Evolutionary conservation across 768 basidiomycete species (phyloP), one percentile per base, ranked within the genome.

Genomic region (Phallus indusiatus): DNA sequence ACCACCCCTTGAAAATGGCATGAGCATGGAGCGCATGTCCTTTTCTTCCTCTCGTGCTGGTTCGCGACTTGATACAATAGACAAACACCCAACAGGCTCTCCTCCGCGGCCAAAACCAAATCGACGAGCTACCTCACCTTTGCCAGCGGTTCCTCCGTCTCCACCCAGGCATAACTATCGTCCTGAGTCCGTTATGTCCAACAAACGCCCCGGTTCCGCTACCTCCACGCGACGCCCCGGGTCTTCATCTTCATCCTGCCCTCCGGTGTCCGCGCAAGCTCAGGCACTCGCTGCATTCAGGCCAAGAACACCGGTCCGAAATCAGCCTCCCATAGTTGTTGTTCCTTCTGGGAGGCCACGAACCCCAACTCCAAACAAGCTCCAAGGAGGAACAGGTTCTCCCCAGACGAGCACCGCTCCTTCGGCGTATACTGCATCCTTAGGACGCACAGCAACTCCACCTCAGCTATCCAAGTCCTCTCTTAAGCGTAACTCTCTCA

Each of bases 401-500:
- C 50, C 12, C 8, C 55, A 17, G 22, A 9, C 22, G 11, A 46
- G 18, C 22, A 46, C 11, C 3, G 53, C 36, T 4, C 75, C 77
- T 0, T 68, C 75, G 1, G 72, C 72, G 1, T 78, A 81, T 60
- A 72, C 77, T 1, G 75, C 77, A 1, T 81, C 80, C 3, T 67
- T 81, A 24, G 80, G 80, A 9, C 71, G 79, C 14, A 51, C 50
- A 16, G 64, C 77, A 2, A 66, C 78, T 1, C 76, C 72, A 54
- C 68, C 56, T 28, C 55, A 21, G 24, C 16, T 50, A 6, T 28
- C 59, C 21, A 12, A 37, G 18, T 37, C 22, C 55, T 18, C 59
- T 14, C 42, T 42, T 42, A 42, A 42, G 54, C 70, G 85, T 61
- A 88, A 82, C 65, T 86, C 84, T 10, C 42, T 42, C 42, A 42